Base-by-base conservation (phyloP, 805 yeast species). In the Brettanomyces nanus region DNA sequence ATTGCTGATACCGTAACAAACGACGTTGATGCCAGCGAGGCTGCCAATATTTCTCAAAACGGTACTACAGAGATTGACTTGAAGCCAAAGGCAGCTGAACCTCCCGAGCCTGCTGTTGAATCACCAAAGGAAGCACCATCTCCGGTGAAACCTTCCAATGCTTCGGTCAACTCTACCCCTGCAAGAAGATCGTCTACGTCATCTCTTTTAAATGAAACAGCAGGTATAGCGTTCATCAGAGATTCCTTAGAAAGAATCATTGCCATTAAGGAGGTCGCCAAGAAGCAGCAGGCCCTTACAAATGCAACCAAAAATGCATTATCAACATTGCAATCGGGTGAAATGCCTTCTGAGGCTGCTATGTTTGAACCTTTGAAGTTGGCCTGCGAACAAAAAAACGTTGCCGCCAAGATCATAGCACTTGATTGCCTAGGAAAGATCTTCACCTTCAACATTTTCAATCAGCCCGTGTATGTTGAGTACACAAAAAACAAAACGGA, bases 371-470 rank as follows among this genome's bases (percentile, higher is more conserved):
- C 95, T 0, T 66, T 90, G 49, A 72, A 85, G 51, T 58, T 77
- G 9, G 75, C 85, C 4, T 85, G 94, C 56, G 86, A 85, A 49
- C 69, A 80, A 10, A 22, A 25, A 19, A 75, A 72, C 41, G 66
- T 68, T 26, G 85, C 77, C 11, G 69, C 85, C 32, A 82, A 83
- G 48, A 69, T 80, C 14, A 68, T 72, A 32, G 86, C 97, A 1
- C 67, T 90, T 45, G 97, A 90, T 54, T 74, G 90, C 45, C 72
- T 92, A 40, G 84, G 95, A 38, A 92, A 89, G 57, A 68, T 87
- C 15, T 85, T 89, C 58, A 83, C 94, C n/a, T 85, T 85, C 54
- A 81, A 86, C 27, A 74, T 80, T 37, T 81, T 89, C 52, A 84
- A 71, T 40, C 69, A 73, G 31, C 68, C 75, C 19, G 56, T 65